phyloP scores from a whole-genome alignment of 257 asterid genomes.

The Handroanthus guayacan region DNA sequence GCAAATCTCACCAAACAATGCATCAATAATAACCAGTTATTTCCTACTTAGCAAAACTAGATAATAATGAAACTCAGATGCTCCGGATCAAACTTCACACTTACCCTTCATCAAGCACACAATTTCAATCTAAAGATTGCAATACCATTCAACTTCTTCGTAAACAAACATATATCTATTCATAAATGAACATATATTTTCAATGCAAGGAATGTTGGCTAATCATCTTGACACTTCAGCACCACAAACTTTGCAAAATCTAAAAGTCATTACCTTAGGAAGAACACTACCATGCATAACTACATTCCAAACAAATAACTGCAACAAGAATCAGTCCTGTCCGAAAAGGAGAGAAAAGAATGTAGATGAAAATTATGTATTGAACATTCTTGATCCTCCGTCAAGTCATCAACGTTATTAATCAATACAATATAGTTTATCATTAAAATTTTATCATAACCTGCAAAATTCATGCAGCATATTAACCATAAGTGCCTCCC shows the following conservation, averaged over 20 bases:
- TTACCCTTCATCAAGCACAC: too few relatives aligned
- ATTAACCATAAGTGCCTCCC: conserved; percentile 28
- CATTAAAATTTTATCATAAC: conserved; percentile 27
- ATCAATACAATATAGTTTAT: conserved; percentile 20
- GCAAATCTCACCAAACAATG: neutral
- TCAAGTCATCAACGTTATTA: neutral
- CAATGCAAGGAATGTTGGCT: too few relatives aligned
- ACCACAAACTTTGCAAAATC: too few relatives aligned
- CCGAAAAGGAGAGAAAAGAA: neutral
- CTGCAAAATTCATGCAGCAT: conserved; percentile 36
- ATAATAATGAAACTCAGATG: too few relatives aligned
- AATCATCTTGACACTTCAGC: neutral
- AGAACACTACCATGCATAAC: too few relatives aligned
- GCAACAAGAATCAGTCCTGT: neutral
- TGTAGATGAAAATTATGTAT: neutral
- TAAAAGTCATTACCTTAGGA: too few relatives aligned
- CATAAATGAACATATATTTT: too few relatives aligned
- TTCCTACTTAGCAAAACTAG: too few relatives aligned
- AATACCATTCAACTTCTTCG: too few relatives aligned
- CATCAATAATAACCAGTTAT: neutral
- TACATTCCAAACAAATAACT: neutral
- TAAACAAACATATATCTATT: too few relatives aligned
- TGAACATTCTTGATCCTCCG: neutral
- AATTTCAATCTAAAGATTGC: too few relatives aligned
- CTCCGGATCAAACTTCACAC: too few relatives aligned